A percentile compares a stretch with the other conserved stretches of the same genome.
phyloP scores from a whole-genome alignment of 2,329 filamentous ascomycete genomes.

The Calonectria pseudoreteaudii region DNA sequence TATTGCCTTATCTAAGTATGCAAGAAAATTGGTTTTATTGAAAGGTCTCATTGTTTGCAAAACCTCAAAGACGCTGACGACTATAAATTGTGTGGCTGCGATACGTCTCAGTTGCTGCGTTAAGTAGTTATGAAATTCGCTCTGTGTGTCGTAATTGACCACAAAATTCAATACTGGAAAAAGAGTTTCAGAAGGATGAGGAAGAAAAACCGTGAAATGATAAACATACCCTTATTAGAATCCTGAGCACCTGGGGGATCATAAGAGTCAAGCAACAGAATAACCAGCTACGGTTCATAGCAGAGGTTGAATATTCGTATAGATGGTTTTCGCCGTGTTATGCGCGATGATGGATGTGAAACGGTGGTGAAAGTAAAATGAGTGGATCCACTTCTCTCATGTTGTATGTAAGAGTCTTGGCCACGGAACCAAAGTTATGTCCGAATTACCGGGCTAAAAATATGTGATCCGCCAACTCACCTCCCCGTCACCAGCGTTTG shows the following conservation, averaged over 20 bases:
- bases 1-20: neutral
- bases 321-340: accelerated
- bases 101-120: neutral
- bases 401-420: neutral
- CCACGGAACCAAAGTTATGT: neutral
- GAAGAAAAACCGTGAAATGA: neutral
- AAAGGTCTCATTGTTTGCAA: neutral
- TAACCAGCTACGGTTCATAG: neutral
- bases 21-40: neutral
- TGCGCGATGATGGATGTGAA: neutral
- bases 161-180: neutral
- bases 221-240: neutral
- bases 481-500: neutral
- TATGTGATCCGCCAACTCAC: neutral
- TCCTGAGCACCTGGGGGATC: neutral
- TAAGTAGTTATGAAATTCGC: neutral
- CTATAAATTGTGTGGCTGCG: neutral
- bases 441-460: neutral
- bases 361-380: neutral
- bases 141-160: neutral
- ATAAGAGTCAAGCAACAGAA: neutral
- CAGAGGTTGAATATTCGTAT: neutral
- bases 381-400: neutral
- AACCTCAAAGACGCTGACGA: neutral
- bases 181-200: neutral